Conservation (phyloP, 106 monocot species). For the Hemerocallis citrina region DNA sequence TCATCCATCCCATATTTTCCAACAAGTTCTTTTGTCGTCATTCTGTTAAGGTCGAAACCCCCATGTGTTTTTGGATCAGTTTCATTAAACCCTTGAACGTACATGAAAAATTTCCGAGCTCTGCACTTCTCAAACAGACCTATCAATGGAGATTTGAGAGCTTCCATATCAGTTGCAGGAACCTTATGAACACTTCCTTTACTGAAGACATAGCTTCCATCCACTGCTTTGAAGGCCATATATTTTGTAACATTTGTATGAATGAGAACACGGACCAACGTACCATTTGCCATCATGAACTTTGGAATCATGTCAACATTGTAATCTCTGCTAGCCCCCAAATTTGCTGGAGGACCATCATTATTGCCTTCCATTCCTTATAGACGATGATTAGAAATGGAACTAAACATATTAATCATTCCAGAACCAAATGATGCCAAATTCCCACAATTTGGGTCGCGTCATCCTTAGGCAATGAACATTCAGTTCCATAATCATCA, state of each 20-base stretch:
- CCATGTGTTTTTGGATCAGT: constrained; percentile 81
- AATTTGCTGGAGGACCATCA: constrained; percentile 59
- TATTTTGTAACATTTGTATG: constrained; percentile 89
- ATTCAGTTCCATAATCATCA: too few species aligned
- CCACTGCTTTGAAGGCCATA: constrained; percentile 76
- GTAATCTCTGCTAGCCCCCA: constrained; percentile 81
- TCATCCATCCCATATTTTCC: constrained; percentile 84
- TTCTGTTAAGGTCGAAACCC: constrained; percentile 67
- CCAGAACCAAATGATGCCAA: too few species aligned
- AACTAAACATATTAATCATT: too few species aligned
- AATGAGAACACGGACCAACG: constrained; percentile 75
- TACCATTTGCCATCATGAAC: constrained; percentile 99
- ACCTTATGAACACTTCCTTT: constrained; percentile 95
- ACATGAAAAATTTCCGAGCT: constrained; percentile 78
- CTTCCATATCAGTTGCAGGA: constrained; percentile 93
- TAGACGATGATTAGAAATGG: too few species aligned
- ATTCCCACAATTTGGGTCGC: too few species aligned
- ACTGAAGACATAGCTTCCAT: constrained; percentile 85
- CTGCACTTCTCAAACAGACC: constrained; percentile 88
- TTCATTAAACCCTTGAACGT: constrained; percentile 82
- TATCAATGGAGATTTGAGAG: constrained; percentile 87
- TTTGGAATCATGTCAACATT: constrained; percentile 93
- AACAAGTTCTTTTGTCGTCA: constrained; percentile 80
- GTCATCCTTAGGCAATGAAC: too few species aligned
- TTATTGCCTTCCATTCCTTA: too few species aligned